phyloP scores from a whole-genome alignment of 2,329 filamentous ascomycete genomes.

The Sphaerulina vaccinii region DNA sequence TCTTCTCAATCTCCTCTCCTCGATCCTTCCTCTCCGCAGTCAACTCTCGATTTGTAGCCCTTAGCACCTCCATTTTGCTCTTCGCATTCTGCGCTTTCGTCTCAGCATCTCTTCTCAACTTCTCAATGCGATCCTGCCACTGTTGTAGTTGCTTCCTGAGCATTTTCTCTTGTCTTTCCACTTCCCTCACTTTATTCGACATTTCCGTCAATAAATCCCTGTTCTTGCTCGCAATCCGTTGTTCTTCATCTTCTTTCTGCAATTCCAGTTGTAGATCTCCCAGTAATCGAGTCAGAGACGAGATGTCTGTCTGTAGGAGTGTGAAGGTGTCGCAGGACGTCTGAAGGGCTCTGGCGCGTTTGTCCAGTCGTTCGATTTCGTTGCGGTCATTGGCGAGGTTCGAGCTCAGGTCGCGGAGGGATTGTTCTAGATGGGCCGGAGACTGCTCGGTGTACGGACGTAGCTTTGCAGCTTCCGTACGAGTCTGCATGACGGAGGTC shows the following conservation, averaged over 20 bases:
- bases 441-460: constrained; percentile 90
- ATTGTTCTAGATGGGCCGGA: constrained; percentile 76
- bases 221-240: constrained; percentile 74
- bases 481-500: constrained; percentile 65
- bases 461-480: constrained; percentile 84
- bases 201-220: constrained; percentile 83
- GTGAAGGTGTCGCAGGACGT: constrained; percentile 88
- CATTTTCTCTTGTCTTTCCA: constrained; percentile 82
- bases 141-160: constrained; percentile 80
- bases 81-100: constrained; percentile 79
- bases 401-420: constrained; percentile 76
- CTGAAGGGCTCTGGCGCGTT: constrained; percentile 82
- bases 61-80: constrained; percentile 85
- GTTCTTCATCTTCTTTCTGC: constrained; percentile 86
- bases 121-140: constrained; percentile 83
- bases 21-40: constrained; percentile 84
- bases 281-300: constrained; percentile 81
- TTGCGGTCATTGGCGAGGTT: constrained; percentile 74
- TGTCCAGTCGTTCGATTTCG: constrained; percentile 84
- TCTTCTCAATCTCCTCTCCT: constrained; percentile 85
- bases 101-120: constrained; percentile 74
- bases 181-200: constrained; percentile 84
- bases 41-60: constrained; percentile 73
- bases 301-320: constrained; percentile 80
- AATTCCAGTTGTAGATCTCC: constrained; percentile 85